Evolutionary conservation across 306 rosid species (phyloP).

Genomic region (Cicer yamashitae): DNA sequence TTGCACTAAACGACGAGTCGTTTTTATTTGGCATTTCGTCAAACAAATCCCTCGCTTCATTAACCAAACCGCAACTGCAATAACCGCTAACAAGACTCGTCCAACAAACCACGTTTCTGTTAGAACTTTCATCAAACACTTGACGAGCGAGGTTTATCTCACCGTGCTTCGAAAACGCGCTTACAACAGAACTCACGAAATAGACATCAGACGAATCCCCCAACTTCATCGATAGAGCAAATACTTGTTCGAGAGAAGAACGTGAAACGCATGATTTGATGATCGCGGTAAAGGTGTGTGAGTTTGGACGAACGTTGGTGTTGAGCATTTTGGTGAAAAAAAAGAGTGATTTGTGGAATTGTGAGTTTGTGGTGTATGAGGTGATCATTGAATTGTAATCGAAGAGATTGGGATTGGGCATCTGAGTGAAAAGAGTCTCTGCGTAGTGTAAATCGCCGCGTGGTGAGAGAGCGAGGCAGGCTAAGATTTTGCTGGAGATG

Average conservation of each 20-base stretch:
- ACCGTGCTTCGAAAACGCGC: slow-evolving; percentile 34
- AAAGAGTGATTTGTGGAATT: slow-evolving; percentile 24
- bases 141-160: slow-evolving; percentile 26
- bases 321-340: slow-evolving; percentile 42
- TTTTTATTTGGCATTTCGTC: slow-evolving; percentile 39
- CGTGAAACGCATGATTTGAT: slow-evolving; percentile 5
- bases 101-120: slow-evolving; percentile 49
- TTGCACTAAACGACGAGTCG: slow-evolving; percentile 48
- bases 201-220: slow-evolving; percentile 41
- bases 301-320: slow-evolving; percentile 40
- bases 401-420: slow-evolving; percentile 43
- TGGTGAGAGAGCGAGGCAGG: slow-evolving; percentile 37
- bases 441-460: slow-evolving; percentile 36
- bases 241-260: slow-evolving; percentile 41
- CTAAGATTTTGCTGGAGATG: slow-evolving; percentile 49
- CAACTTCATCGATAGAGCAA: not conserved
- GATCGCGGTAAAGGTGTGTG: slow-evolving; percentile 38
- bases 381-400: slow-evolving; percentile 51
- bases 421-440: slow-evolving; percentile 43
- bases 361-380: slow-evolving; percentile 21
- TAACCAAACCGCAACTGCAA: slow-evolving; percentile 43
- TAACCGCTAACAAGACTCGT: slow-evolving; percentile 49
- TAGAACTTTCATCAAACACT: slow-evolving; percentile 50
- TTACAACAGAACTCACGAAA: slow-evolving; percentile 42
- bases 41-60: slow-evolving; percentile 44